phyloP scores from a whole-genome alignment of 495 filamentous ascomycete genomes.

The Aspergillus olivimuriae region DNA sequence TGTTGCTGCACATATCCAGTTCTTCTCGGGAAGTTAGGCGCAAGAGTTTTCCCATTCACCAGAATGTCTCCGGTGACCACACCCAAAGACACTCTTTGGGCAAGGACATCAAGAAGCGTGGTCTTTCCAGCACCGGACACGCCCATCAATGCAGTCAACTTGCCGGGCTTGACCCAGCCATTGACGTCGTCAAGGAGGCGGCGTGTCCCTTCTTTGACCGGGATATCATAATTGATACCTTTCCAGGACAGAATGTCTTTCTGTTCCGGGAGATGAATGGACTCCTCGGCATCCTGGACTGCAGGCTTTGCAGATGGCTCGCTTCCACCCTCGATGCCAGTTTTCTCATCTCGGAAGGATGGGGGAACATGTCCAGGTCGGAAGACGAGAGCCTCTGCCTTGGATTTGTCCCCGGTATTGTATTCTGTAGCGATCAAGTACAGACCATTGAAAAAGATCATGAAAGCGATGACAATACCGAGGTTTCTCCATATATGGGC shows the following conservation, averaged over 20 bases:
- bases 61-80: constrained; percentile 45
- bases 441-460: constrained; percentile 44
- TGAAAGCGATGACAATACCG: constrained; percentile 56
- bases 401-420: constrained; percentile 24
- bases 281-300: constrained; percentile 18
- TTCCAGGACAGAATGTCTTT: constrained; percentile 66
- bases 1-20: constrained; percentile 95
- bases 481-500: constrained; percentile 58
- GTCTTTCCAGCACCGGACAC: constrained; percentile 58
- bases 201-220: constrained; percentile 48
- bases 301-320: constrained; percentile 9
- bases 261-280: constrained; percentile 39
- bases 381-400: constrained; percentile 30
- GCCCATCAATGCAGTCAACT: constrained; percentile 58
- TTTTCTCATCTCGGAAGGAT: neutral
- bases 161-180: constrained; percentile 61
- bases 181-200: constrained; percentile 52
- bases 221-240: constrained; percentile 60
- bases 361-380: constrained; percentile 28
- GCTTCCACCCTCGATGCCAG: constrained; percentile 12
- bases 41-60: constrained; percentile 44
- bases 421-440: constrained; percentile 33
- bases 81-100: constrained; percentile 45
- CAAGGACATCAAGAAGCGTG: constrained; percentile 54
- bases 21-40: constrained; percentile 75